phyloP scores from a whole-genome alignment of 1,284 basidiomycete species.

The Acaromyces ingoldii region DNA sequence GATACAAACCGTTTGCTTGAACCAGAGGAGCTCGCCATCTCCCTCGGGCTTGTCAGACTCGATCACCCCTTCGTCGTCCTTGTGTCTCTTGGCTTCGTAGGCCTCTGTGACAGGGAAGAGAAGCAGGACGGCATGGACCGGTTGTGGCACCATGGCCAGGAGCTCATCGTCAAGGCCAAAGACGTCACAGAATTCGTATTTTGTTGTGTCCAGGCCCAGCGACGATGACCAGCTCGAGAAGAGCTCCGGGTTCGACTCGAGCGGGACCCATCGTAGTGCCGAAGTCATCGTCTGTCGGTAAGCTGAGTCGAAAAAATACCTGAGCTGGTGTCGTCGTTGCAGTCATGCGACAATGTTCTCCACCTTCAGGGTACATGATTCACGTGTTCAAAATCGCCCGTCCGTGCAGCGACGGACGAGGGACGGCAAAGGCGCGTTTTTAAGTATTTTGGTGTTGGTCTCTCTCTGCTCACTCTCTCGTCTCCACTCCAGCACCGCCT shows the following conservation, averaged over 20 bases:
- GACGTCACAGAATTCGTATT: conserved; percentile 56
- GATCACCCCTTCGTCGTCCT: conserved; percentile 19
- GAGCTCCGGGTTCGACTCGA: conserved; percentile 51
- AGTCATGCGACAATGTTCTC: too few species aligned
- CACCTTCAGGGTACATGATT: too few species aligned
- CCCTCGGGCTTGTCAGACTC: conserved; percentile 11
- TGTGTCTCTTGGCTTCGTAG: conserved; percentile 20
- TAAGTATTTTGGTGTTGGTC: too few species aligned
- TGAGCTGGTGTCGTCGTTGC: too few species aligned
- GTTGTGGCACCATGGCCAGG: conserved; percentile 54
- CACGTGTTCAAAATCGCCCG: too few species aligned
- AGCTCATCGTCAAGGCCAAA: conserved; percentile 56
- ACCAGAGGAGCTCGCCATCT: conserved; percentile 27
- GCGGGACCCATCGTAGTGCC: conserved; percentile 39
- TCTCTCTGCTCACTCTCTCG: too few species aligned
- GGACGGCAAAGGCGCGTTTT: too few species aligned
- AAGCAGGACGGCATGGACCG: conserved; percentile 55
- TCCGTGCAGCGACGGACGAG: too few species aligned
- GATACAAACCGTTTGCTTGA: conserved; percentile 51
- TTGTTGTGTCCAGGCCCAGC: conserved; percentile 41
- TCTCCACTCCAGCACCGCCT: too few species aligned
- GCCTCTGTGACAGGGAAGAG: conserved; percentile 55
- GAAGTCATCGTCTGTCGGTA: neutral
- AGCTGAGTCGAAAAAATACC: too few species aligned
- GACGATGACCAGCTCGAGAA: conserved; percentile 35